Evolutionary conservation across 1,284 basidiomycete genomes (phyloP).

Genomic region (Pseudozyma thailandica): DNA sequence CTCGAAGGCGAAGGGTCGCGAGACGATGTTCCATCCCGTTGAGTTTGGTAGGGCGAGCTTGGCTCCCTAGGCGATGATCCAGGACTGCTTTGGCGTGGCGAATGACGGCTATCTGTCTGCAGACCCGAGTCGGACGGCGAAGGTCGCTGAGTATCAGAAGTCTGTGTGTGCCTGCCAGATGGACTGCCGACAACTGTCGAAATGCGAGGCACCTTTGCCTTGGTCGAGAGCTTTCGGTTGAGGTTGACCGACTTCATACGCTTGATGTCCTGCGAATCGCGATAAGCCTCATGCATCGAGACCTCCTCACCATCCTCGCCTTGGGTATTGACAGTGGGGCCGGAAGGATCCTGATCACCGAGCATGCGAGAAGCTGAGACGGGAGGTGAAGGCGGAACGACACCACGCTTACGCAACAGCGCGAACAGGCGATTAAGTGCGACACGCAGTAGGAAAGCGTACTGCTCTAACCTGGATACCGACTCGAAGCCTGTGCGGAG

Average conservation of each 20-base stretch:
- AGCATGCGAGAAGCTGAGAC: constrained; percentile 23
- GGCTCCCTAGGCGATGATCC: constrained; percentile 30
- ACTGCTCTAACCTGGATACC: constrained; percentile 95
- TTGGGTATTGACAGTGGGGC: constrained; percentile 2
- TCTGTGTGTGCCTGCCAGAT: constrained; percentile 71
- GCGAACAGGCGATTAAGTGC: constrained; percentile 91
- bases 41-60: constrained; percentile 26
- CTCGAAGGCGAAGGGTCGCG: constrained; percentile 37
- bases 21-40: constrained; percentile 28
- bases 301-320: constrained; percentile 35
- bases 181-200: constrained; percentile 96
- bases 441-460: constrained; percentile 95
- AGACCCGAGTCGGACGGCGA: constrained; percentile 44
- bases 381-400: constrained; percentile 79
- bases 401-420: constrained; percentile 88
- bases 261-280: constrained; percentile 89
- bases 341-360: constrained; percentile 16
- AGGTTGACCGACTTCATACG: constrained; percentile 85
- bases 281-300: constrained; percentile 73
- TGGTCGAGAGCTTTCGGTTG: constrained; percentile 92
- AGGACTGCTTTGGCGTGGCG: constrained; percentile 33
- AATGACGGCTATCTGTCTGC: constrained; percentile 33
- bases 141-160: constrained; percentile 42
- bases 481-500: constrained; percentile 79
- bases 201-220: constrained; percentile 87